phyloP scores from a whole-genome alignment of 2,329 filamentous ascomycete genomes.

The Exophiala alcalophila region DNA sequence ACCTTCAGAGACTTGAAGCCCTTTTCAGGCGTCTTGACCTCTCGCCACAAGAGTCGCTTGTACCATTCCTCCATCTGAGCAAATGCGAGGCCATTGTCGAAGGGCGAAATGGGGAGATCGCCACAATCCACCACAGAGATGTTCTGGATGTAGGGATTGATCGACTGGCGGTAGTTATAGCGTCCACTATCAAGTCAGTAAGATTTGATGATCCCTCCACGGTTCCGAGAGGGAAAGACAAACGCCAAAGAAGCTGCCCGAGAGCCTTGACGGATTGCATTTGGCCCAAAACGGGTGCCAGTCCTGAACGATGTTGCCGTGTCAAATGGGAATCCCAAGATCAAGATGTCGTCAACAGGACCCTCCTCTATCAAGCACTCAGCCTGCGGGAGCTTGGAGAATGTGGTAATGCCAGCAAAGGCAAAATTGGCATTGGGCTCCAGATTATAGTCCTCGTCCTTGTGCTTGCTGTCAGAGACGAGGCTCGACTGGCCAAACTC shows the following conservation, averaged over 20 bases:
- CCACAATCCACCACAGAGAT: slow-evolving; percentile 18
- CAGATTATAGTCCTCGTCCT: slow-evolving; percentile 11
- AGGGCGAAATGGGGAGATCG: slow-evolving; percentile 16
- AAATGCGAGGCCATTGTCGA: slow-evolving; percentile 14
- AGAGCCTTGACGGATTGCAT: slow-evolving; percentile 15
- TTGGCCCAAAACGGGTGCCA: slow-evolving; percentile 13
- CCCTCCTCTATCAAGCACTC: slow-evolving; percentile 9
- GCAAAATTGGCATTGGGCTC: slow-evolving; percentile 10
- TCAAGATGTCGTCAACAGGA: slow-evolving; percentile 14
- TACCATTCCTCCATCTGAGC: slow-evolving; percentile 13
- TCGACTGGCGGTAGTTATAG: slow-evolving; percentile 14
- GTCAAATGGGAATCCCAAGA: slow-evolving; percentile 17
- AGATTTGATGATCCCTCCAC: background rate
- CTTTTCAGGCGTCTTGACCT: slow-evolving; percentile 1
- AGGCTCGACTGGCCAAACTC: too few species aligned
- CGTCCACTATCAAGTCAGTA: slow-evolving; percentile 4
- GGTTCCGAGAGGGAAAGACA: background rate
- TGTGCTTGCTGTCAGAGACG: too few species aligned
- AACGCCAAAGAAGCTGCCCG: slow-evolving; percentile 13
- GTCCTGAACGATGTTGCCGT: slow-evolving; percentile 9
- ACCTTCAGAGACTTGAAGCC: slow-evolving; percentile 10
- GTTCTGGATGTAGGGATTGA: slow-evolving; percentile 10
- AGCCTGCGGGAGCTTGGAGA: slow-evolving; percentile 4
- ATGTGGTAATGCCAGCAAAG: slow-evolving; percentile 13
- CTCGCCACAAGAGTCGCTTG: slow-evolving; percentile 11